phyloP scores from a whole-genome alignment of 2,329 filamentous ascomycete species.

The Paramyrothecium roridum region DNA sequence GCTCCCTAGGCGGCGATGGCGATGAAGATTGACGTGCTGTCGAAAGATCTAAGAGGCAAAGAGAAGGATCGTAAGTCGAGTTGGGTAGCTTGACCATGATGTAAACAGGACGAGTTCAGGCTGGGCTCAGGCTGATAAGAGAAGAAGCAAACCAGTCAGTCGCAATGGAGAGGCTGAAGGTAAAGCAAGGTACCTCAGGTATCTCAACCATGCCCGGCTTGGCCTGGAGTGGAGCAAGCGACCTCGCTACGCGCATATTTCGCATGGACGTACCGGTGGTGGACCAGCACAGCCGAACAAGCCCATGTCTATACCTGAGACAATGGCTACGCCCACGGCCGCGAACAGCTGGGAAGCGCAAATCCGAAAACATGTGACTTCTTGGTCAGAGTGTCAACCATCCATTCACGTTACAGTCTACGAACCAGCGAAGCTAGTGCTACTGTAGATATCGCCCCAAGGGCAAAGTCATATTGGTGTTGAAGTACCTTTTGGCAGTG shows the following conservation, averaged over 20 bases:
- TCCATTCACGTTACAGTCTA: too few relatives aligned
- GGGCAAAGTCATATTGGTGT: too few relatives aligned
- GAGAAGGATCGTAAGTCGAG: neutral
- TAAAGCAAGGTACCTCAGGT: neutral
- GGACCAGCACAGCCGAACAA: neutral
- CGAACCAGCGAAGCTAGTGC: too few relatives aligned
- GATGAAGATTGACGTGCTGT: neutral
- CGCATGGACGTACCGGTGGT: neutral
- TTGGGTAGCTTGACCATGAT: neutral
- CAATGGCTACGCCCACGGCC: neutral
- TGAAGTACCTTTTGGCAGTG: too few relatives aligned
- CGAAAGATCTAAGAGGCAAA: neutral
- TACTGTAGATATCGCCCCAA: too few relatives aligned
- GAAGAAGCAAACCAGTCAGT: neutral
- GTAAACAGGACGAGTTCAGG: neutral
- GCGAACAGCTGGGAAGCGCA: neutral
- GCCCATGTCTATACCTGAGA: neutral
- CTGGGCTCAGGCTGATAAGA: neutral
- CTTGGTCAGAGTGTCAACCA: too few relatives aligned
- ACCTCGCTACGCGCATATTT: neutral
- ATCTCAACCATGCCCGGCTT: too few relatives aligned
- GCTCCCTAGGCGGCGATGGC: neutral
- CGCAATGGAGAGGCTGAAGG: neutral
- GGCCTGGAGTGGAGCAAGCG: neutral
- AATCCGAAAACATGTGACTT: neutral